phyloP scores from a whole-genome alignment of 2,329 filamentous ascomycete species.

The Teratosphaeriaceae sp. region DNA sequence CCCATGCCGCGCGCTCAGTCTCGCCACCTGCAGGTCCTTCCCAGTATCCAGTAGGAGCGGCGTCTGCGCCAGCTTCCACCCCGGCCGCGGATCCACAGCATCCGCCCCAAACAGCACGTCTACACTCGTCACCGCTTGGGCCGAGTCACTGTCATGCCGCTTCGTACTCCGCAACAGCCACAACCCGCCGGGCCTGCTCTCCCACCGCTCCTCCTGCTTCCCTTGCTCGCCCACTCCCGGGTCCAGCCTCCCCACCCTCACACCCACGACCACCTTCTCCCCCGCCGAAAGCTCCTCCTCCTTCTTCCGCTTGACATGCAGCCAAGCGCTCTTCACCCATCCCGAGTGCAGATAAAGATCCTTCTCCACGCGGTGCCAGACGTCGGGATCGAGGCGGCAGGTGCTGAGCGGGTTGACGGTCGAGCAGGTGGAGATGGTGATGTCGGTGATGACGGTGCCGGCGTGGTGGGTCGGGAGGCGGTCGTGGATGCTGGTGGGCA shows the following conservation, averaged over 20 bases:
- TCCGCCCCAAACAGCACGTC: constrained; percentile 88
- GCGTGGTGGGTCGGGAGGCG: constrained; percentile 81
- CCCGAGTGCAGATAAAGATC: constrained; percentile 73
- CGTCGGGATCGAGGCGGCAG: constrained; percentile 9
- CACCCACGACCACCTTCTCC: constrained; percentile 74
- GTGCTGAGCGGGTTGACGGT: constrained; percentile 51
- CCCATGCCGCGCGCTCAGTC: constrained; percentile 73
- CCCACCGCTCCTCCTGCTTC: constrained; percentile 62
- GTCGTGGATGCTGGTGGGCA: constrained; percentile 78
- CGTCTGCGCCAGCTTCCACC: constrained; percentile 74
- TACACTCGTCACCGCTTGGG: constrained; percentile 67
- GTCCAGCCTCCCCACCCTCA: constrained; percentile 66
- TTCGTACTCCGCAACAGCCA: constrained; percentile 75
- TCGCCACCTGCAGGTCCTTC: constrained; percentile 58
- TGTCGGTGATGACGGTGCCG: constrained; percentile 77
- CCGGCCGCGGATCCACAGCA: constrained; percentile 79
- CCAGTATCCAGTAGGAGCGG: constrained; percentile 63
- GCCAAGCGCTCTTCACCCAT: constrained; percentile 69
- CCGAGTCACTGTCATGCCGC: constrained; percentile 66
- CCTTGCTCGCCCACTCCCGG: constrained; percentile 54
- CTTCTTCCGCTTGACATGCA: constrained; percentile 76
- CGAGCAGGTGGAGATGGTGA: constrained; percentile 71
- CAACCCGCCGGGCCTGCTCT: constrained; percentile 65
- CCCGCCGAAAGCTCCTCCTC: constrained; percentile 71
- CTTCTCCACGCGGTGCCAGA: constrained; percentile 88